A percentile compares a stretch with the other conserved stretches of the same genome.
Evolutionary conservation across 192 early-diverging fungal species (phyloP).

Genomic region (Backusella morwellensis): DNA sequence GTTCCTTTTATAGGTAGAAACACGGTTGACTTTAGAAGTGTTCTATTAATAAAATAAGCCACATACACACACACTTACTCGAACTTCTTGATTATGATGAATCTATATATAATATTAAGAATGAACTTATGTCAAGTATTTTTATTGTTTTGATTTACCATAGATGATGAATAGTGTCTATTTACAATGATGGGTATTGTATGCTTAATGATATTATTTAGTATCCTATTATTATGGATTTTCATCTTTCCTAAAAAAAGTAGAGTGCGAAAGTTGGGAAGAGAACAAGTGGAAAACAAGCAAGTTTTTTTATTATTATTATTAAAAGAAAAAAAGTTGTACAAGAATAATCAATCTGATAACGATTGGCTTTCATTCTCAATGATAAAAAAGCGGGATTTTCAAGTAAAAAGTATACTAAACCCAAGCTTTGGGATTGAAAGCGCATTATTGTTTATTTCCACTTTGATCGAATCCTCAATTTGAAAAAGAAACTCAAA

Average conservation of each 20-base stretch:
- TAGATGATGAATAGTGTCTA: neutral
- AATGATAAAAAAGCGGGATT: neutral
- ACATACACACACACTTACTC: neutral
- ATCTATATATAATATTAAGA: neutral
- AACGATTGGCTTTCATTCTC: neutral
- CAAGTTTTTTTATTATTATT: neutral
- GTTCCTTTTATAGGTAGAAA: conserved; percentile 37
- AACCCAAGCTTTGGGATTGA: neutral
- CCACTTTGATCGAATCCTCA: neutral
- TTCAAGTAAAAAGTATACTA: neutral
- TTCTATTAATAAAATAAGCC: neutral
- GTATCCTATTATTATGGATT: neutral
- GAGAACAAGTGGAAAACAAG: neutral
- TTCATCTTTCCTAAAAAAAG: conserved; percentile 2
- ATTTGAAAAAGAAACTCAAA: neutral
- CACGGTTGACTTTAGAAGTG: neutral
- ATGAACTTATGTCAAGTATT: neutral
- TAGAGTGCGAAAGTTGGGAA: neutral
- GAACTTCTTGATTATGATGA: neutral
- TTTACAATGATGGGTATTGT: neutral
- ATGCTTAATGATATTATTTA: conserved; percentile 1
- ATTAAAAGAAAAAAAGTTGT: neutral
- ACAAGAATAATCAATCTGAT: neutral
- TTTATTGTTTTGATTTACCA: neutral
- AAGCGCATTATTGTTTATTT: neutral